Percentiles rank a stretch among this genome's conserved stretches.
Conservation (phyloP, 257 asterid genomes). For the Lycium barbarum region DNA sequence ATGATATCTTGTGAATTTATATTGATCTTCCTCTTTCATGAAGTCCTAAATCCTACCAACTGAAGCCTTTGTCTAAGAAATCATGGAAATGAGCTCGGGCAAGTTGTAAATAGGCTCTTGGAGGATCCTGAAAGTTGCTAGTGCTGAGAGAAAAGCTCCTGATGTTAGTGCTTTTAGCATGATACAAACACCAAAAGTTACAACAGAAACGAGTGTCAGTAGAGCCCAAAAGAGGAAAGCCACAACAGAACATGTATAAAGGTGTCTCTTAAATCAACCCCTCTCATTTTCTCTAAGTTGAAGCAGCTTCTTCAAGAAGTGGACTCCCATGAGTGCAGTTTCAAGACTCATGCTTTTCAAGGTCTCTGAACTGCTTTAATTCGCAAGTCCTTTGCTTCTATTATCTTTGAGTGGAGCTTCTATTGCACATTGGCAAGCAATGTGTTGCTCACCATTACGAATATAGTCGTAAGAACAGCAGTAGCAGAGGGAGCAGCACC, state of each 20-base stretch:
- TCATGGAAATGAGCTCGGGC: constrained; percentile 78
- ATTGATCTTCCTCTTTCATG: constrained; percentile 58
- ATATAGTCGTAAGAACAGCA: constrained; percentile 58
- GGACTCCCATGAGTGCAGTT: constrained; percentile 82
- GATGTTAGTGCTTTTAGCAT: constrained; percentile 66
- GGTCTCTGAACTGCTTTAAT: constrained; percentile 80
- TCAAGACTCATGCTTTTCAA: constrained; percentile 73
- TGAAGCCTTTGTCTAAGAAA: constrained; percentile 79
- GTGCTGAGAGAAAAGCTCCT: constrained; percentile 77
- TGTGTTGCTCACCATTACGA: constrained; percentile 81
- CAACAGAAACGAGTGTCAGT: constrained; percentile 76
- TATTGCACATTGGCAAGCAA: constrained; percentile 79
- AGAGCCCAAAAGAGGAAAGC: constrained; percentile 88
- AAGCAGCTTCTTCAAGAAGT: constrained; percentile 50
- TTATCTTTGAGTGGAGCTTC: constrained; percentile 59
- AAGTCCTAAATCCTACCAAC: constrained; percentile 63
- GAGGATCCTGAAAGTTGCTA: constrained; percentile 84
- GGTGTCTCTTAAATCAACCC: constrained; percentile 57
- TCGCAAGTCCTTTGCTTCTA: constrained; percentile 80
- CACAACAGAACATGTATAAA: constrained; percentile 68
- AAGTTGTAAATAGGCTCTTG: constrained; percentile 90
- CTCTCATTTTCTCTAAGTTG: constrained; percentile 66
- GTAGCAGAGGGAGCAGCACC: too few relatives aligned
- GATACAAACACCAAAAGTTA: constrained; percentile 71
- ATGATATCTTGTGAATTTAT: constrained; percentile 36